Base-by-base conservation (phyloP, 2,329 filamentous ascomycete species). In the Epichloe coenophiala region DNA sequence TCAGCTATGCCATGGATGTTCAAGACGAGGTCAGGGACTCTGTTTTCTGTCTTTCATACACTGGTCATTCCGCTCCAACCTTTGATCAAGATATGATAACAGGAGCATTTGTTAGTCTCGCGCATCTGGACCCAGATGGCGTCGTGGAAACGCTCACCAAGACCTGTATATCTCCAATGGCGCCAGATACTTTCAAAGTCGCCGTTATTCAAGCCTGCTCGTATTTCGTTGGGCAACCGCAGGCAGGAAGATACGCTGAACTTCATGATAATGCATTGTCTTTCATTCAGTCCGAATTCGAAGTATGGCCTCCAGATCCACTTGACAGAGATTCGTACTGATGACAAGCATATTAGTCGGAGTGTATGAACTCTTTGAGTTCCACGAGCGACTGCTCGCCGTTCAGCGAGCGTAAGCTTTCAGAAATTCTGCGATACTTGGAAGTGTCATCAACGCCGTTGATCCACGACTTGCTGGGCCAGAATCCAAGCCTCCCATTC, bases 1-100 rank as follows among this genome's bases (percentile, higher is more conserved):
- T 83, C 53, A 83, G 80, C 61, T 86, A 82, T 61, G 81, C 81
- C 39, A 71, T 84, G 64, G 82, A 86, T 61, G 77, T 86, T 8
- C 81, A 85, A 58, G 80, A 83, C 58, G 82, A 86, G 61, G 74
- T 86, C 45, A 73, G 75, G 45, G 81, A 84, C 58, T 78, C 80
- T 45, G 75, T 84, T 4, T 84, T 85, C 58, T 74, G 76, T 51
- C 74, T 73, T 36, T 68, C 73, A 44, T 63, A 71, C 3, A 64
- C 71, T 1, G 68, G 68, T 11, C 61, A 68, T 39, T 75, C 81
- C 27, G 64, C 67, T n/a, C 62, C 67, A 23, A 63, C 70, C 33
- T 79, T 83, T 56, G 80, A 83, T 51, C 76, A 79, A 60, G 75
- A 82, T 52, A 71, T 84, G 59, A 80, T 83, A 65, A 83, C 81